Base-by-base conservation (phyloP, 805 yeast genomes). In the Candida corydali region DNA sequence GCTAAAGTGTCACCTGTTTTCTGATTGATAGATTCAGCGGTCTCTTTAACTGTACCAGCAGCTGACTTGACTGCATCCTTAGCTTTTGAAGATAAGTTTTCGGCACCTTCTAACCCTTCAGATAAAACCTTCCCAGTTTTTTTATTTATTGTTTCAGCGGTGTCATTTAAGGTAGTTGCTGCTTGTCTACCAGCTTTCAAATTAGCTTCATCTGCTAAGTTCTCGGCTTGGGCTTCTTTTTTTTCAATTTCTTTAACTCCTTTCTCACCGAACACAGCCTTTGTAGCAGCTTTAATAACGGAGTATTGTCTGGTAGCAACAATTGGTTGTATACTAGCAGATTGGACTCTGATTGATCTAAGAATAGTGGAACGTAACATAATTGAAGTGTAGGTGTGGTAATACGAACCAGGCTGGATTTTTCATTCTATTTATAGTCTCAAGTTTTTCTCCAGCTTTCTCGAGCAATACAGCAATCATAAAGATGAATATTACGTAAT, bases 281-380 rank as follows among this genome's bases (percentile, higher is more conserved):
- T 61, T 48, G 64, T 64, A 16, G 68, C 65, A 10, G 58, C 38
- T 32, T 56, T 66, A 10, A 63, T 47, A 10, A 64, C 49, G 11
- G 63, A 54, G 39, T 48, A 49, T 6, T 34, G 19, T 38, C 42
- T 33, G 10, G 11, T 26, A 4, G 17, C 15, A 10, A 29, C 24
- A 26, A 25, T 17, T 12, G 31, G 28, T 17, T 6, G 14, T 19
- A 26, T 22, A n/a, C 14, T 15, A 14, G 25, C 11, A 11, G 16
- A 8, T 12, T 11, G 9, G 5, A 15, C 5, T 23, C 14, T 24
- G 15, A 31, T 36, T 19, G 37, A 34, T 36, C 30, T 29, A 4
- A 37, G 3, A 12, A 37, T 9, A 30, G 39, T 37, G 17, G 20
- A 30, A 37, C 36, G 36, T 8, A 37, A 29, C 39, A 37, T 37